Percentiles rank a stretch among this genome's conserved stretches.
Conservation (phyloP, 2,329 filamentous ascomycete genomes). For the Neofusicoccum ribis region DNA sequence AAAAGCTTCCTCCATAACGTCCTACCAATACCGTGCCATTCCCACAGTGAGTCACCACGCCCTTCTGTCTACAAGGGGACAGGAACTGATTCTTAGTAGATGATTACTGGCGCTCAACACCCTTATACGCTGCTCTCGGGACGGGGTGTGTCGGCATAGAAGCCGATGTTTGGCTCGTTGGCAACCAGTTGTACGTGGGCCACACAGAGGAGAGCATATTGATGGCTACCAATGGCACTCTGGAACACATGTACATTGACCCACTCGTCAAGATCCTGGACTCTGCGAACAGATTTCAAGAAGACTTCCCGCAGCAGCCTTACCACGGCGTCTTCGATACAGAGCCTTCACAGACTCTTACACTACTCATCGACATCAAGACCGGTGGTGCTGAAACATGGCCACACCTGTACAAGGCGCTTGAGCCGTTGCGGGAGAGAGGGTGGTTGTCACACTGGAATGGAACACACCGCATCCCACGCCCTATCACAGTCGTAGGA, state of each 20-base stretch:
- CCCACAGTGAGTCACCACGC: neutral
- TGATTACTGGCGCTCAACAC: constrained; percentile 49
- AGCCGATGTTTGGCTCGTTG: constrained; percentile 67
- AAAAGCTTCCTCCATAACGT: neutral
- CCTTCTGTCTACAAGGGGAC: neutral
- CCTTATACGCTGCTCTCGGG: constrained; percentile 62
- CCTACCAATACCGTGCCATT: constrained; percentile 5
- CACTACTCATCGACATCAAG: constrained; percentile 71
- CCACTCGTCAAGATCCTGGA: constrained; percentile 62
- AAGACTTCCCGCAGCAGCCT: constrained; percentile 30
- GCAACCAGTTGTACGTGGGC: constrained; percentile 62
- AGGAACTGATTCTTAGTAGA: constrained; percentile 21
- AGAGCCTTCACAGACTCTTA: constrained; percentile 46
- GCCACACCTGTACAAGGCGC: constrained; percentile 54
- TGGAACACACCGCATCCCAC: constrained; percentile 50
- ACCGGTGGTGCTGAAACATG: constrained; percentile 55
- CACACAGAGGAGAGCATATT: constrained; percentile 52
- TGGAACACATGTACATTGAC: constrained; percentile 64
- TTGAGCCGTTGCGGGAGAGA: constrained; percentile 59
- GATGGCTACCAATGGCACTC: constrained; percentile 55
- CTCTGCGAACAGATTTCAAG: constrained; percentile 31
- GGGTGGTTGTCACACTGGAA: constrained; percentile 55
- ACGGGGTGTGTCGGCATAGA: constrained; percentile 65
- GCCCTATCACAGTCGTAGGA: constrained; percentile 68
- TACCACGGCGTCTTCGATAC: constrained; percentile 56